Percentiles rank a stretch among this genome's conserved stretches.
phyloP scores from a whole-genome alignment of 2,329 filamentous ascomycete species.

The Arachnopeziza araneosa region DNA sequence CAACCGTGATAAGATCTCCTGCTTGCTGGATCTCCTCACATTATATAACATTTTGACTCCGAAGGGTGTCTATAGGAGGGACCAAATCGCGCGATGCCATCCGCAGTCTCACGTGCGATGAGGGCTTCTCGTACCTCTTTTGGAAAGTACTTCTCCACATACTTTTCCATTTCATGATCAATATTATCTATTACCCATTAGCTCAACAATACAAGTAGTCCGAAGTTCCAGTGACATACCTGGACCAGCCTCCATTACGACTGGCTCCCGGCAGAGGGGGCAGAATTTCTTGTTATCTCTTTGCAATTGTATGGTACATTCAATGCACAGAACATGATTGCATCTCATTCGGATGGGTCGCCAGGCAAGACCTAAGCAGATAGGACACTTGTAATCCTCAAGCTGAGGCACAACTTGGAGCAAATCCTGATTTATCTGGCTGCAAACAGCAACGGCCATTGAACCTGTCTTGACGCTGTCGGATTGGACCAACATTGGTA shows the following conservation, averaged over 20 bases:
- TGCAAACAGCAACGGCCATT: conserved; percentile 70
- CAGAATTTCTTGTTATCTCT: conserved; percentile 62
- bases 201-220: no score
- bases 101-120: conserved; percentile 66
- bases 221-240: conserved; percentile 37
- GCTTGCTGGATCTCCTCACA: conserved; percentile 36
- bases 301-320: conserved; percentile 77
- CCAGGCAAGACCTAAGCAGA: conserved; percentile 76
- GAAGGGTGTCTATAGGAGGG: conserved; percentile 50
- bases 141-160: conserved; percentile 71
- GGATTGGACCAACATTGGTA: conserved; percentile 53
- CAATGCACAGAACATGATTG: conserved; percentile 75
- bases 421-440: conserved; percentile 66
- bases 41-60: conserved; percentile 51
- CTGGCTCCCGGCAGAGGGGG: conserved; percentile 69
- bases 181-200: conserved; percentile 50
- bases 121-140: conserved; percentile 63
- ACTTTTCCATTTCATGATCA: conserved; percentile 61
- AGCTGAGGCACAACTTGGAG: conserved; percentile 71
- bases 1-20: background rate
- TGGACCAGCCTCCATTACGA: conserved; percentile 64
- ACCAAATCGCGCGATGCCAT: conserved; percentile 68
- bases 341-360: conserved; percentile 74
- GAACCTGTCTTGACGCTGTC: conserved; percentile 58
- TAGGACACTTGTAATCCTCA: conserved; percentile 78